A percentile compares a stretch with the other conserved stretches of the same genome.
These are phyloP conservation scores for Hypoxylon sp. DNA, from an alignment of 2,329 filamentous ascomycete genomes.

Conservation along the genomic window DNA sequence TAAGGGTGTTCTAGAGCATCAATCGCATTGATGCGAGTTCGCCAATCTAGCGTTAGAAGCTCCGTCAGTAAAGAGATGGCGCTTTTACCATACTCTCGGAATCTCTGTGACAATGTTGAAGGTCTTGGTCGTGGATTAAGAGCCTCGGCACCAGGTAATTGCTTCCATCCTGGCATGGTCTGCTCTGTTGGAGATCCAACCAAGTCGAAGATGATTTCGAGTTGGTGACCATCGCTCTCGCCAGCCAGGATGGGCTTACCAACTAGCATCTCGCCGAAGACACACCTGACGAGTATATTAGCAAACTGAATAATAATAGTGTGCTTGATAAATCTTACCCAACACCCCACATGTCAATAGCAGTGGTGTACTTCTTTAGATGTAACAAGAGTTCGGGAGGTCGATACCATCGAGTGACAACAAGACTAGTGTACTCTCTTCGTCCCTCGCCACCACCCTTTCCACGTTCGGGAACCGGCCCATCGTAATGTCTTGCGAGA, in stretches of 20 bases:
- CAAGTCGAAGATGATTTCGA: slow-evolving; percentile 93
- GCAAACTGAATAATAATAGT: slow-evolving; percentile 24
- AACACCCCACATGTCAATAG: slow-evolving; percentile 98
- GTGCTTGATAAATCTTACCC: slow-evolving; percentile 71
- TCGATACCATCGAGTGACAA: slow-evolving; percentile 97
- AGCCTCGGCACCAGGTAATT: slow-evolving; percentile 84
- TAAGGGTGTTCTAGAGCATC: slow-evolving; percentile 95
- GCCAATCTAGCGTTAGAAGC: slow-evolving; percentile 90
- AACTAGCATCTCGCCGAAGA: slow-evolving; percentile 98
- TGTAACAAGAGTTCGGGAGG: slow-evolving; percentile 93
- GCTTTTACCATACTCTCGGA: slow-evolving; percentile 78
- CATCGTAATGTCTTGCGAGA: slow-evolving; percentile 92
- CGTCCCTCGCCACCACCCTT: slow-evolving; percentile 86
- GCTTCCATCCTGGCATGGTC: slow-evolving; percentile 92
- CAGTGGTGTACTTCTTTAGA: slow-evolving; percentile 92
- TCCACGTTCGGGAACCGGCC: slow-evolving; percentile 81
- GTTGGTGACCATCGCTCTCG: slow-evolving; percentile 89
- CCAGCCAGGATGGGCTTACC: slow-evolving; percentile 93
- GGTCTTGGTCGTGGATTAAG: slow-evolving; percentile 74
- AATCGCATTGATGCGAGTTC: slow-evolving; percentile 88
- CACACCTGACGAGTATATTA: slow-evolving; percentile 73
- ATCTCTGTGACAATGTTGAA: slow-evolving; percentile 79
- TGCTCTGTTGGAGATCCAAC: slow-evolving; percentile 91
- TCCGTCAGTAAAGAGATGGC: slow-evolving; percentile 86
- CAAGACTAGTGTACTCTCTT: slow-evolving; percentile 94